Base-by-base conservation (phyloP, 129 eudicot genomes). In the Flaveria linearis region DNA sequence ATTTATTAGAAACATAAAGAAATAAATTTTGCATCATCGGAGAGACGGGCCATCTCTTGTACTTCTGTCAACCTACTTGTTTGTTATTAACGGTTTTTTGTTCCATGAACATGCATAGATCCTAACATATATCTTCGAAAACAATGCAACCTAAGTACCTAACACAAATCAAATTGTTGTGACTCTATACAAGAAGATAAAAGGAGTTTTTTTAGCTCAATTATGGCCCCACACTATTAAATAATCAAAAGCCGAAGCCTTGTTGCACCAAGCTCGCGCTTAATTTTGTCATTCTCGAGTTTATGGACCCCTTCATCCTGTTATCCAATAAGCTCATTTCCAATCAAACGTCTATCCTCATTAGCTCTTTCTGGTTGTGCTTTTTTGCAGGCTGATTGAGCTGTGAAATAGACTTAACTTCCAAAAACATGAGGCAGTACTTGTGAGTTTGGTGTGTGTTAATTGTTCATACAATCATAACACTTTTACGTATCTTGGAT, bases 331-430 rank as follows among this genome's bases (percentile, higher is more conserved):
- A 56, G 9, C 30, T 56, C 63, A 2, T 56, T 56, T 56, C 63
- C 63, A 56, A 56, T 56, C 63, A 56, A 56, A 20, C 30, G 63
- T 56, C 63, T 56, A 20, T 56, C 28, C 63, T 56, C 63, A 56
- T 56, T 56, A 56, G 63, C 63, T 56, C 63, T 56, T 56, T 56
- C 63, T 56, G 13, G 13, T 56, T 26, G 63, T 56, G 28, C 63
- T 56, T 56, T 56, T 56, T 56, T 56, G 63, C 63, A 56, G 63
- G 63, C 63, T 20, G 63, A 56, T 56, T 56, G 63, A 56, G 63
- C 28, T 20, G 63, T 56, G 30, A 56, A 56, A 56, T 56, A 56
- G 28, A 56, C 63, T 18, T 20, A 56, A 56, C 63, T 9, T 56
- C 63, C 30, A 56, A 56, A 56, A 56, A 11, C 63, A 7, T 56